Percentiles rank a stretch among this genome's conserved stretches.
Evolutionary conservation across 2,329 filamentous ascomycete genomes (phyloP).

Genomic region (Dactylella cylindrospora): DNA sequence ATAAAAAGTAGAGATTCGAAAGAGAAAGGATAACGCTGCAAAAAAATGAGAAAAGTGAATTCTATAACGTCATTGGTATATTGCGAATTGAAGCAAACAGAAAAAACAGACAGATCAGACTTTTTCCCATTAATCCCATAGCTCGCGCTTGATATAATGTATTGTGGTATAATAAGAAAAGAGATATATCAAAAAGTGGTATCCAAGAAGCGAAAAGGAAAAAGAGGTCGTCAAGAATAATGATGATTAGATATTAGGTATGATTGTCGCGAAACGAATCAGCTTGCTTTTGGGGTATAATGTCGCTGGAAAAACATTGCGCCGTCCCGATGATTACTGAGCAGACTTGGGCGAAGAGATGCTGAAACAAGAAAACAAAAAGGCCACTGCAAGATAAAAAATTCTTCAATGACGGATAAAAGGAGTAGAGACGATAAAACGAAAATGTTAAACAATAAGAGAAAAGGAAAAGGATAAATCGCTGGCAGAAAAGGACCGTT

Average conservation of each 20-base stretch:
- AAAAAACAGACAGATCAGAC: constrained; percentile 34
- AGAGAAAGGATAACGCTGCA: constrained; percentile 21
- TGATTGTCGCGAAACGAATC: constrained; percentile 14
- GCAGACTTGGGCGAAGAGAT: too few relatives aligned
- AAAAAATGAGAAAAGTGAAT: constrained; percentile 10
- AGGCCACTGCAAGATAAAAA: constrained; percentile 31
- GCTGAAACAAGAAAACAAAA: constrained; percentile 24
- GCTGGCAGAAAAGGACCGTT: constrained; percentile 30
- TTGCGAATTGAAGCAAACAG: constrained; percentile 16
- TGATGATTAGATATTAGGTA: constrained; percentile 34
- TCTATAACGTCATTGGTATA: too few relatives aligned
- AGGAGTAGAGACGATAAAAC: constrained; percentile 23
- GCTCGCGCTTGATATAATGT: constrained; percentile 34
- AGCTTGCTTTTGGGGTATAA: constrained; percentile 43
- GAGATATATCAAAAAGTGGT: constrained; percentile 12
- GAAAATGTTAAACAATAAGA: too few relatives aligned
- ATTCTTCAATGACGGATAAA: constrained; percentile 35
- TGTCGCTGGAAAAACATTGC: constrained; percentile 44
- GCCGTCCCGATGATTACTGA: constrained; percentile 44
- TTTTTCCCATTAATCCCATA: constrained; percentile 39
- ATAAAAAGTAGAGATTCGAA: neutral
- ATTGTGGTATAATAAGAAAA: constrained; percentile 23
- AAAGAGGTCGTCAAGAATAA: constrained; percentile 4
- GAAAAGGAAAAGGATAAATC: constrained; percentile 28
- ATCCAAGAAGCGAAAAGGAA: constrained; percentile 14